Base-by-base conservation (phyloP, 2,329 filamentous ascomycete genomes). In the Mollisia scopiformis region DNA sequence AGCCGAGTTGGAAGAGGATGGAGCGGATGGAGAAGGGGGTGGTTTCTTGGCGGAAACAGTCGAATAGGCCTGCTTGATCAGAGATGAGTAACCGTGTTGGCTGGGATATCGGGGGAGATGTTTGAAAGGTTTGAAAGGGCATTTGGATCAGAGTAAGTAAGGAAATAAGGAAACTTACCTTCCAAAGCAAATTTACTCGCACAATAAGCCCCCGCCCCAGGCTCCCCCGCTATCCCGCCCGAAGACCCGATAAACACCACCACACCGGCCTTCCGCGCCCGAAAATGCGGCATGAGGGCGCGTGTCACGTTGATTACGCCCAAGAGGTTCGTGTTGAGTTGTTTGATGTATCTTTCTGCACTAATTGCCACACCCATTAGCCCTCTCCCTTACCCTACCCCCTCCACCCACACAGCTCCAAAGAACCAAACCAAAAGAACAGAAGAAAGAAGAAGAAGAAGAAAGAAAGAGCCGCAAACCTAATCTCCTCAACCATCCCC, bases 301-400 rank as follows among this genome's bases (percentile, higher is more conserved):
- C 79, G 77, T 28, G 78, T 76, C 0, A 83, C 77, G 60, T 81
- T 82, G 51, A 84, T 71, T 10, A 75, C 71, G 3, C 82, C 83
- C 62, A 85, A 82, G 37, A 86, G 80, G 61, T 86, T 86, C 28
- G 81, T 82, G 68, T 80, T 76, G 70, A 83, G 84, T 33, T 64
- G 61, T 8, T 46, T n/a, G 2, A 46, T 5, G 41, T 25, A 27
- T 10, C 27, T 10, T 46, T 21, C 23, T 6, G 25, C 25, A 14
- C 41, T 46, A 13, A 25, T 23, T n/a, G n/a, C 2, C 11, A 39
- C 14, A 13, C 62, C 53, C 30, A 13, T 33, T 67, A 61, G 10
- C 47, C n/a, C n/a, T n/a, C n/a, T n/a, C n/a, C n/a, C n/a, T n/a
- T n/a, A n/a, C n/a, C n/a, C n/a, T n/a, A n/a, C n/a, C n/a, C n/a